Evolutionary conservation across 768 basidiomycete species (phyloP).

Genomic region (Lactifluus piperatus): DNA sequence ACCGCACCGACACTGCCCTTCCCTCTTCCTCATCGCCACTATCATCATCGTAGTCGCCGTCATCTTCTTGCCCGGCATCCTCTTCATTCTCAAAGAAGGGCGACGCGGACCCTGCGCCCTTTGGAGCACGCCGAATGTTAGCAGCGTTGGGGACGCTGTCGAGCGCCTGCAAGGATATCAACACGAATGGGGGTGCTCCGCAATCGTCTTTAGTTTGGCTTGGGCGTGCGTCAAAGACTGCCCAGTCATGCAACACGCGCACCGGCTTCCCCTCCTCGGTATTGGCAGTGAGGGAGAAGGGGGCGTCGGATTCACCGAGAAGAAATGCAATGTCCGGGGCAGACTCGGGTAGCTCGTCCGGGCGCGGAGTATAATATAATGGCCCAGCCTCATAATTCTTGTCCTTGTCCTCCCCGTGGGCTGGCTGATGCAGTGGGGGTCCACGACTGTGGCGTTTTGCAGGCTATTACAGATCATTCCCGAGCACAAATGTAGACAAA

Average conservation of each 20-base stretch:
- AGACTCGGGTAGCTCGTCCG: constrained; percentile 14
- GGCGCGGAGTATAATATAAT: constrained; percentile 4
- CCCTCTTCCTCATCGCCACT: constrained; percentile 21
- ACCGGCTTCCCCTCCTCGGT: constrained; percentile 36
- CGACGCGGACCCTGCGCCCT: constrained; percentile 47
- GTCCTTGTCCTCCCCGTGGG: not conserved
- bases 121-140: constrained; percentile 26
- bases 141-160: constrained; percentile 37
- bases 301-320: constrained; percentile 23
- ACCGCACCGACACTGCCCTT: constrained; percentile 16
- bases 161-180: constrained; percentile 37
- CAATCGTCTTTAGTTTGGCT: not conserved
- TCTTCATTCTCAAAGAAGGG: constrained; percentile 35
- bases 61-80: constrained; percentile 25
- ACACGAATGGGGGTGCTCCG: constrained; percentile 28
- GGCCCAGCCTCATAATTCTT: not conserved
- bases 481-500: not conserved
- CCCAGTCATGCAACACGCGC: constrained; percentile 49
- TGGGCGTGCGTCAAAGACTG: constrained; percentile 45
- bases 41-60: constrained; percentile 27
- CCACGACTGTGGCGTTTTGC: not conserved
- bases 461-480: constrained; percentile 1
- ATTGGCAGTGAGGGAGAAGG: not conserved
- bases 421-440: not conserved
- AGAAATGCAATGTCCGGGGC: constrained; percentile 17